Conservation (phyloP, 2,329 filamentous ascomycete species). For the Cordyceps cicadae region DNA sequence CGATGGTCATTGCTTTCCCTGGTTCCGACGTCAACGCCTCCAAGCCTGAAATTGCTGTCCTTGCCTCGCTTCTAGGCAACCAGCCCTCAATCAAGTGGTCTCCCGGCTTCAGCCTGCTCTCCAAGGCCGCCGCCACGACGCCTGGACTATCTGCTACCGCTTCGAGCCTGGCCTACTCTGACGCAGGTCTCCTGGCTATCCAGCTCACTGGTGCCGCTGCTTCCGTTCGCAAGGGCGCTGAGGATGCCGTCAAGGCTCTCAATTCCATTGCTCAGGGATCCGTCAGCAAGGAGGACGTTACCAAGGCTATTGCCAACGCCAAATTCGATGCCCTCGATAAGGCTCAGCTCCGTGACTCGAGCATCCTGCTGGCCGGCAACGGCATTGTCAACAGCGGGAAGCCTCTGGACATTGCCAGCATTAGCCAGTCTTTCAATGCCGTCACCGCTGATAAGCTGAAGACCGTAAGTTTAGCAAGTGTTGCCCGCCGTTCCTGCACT, state of each 20-base stretch:
- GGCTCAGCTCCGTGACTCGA: slow-evolving; percentile 67
- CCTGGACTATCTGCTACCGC: slow-evolving; percentile 63
- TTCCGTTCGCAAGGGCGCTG: slow-evolving; percentile 65
- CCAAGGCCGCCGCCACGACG: slow-evolving; percentile 63
- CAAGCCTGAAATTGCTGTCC: slow-evolving; percentile 84
- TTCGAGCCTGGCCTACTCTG: slow-evolving; percentile 79
- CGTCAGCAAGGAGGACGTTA: slow-evolving; percentile 74
- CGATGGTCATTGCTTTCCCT: slow-evolving; percentile 85
- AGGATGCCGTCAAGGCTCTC: slow-evolving; percentile 70
- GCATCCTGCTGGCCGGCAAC: slow-evolving; percentile 75
- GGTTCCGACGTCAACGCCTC: slow-evolving; percentile 73
- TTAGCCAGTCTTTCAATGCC: slow-evolving; percentile 68
- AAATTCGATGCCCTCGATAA: slow-evolving; percentile 86
- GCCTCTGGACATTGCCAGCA: slow-evolving; percentile 73
- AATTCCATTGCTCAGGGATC: slow-evolving; percentile 71
- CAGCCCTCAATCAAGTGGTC: slow-evolving; percentile 93
- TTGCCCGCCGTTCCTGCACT: not conserved
- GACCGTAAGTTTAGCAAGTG: slow-evolving; percentile 51
- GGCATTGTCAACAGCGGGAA: slow-evolving; percentile 74
- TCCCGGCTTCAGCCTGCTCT: slow-evolving; percentile 80
- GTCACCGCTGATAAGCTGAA: slow-evolving; percentile 81
- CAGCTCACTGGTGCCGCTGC: slow-evolving; percentile 67
- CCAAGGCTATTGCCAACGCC: slow-evolving; percentile 85
- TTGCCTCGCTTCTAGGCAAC: slow-evolving; percentile 82
- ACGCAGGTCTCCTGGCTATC: slow-evolving; percentile 82